Conservation (phyloP, 2,329 filamentous ascomycete species). For the Cladosporium austrohemisphaericum region DNA sequence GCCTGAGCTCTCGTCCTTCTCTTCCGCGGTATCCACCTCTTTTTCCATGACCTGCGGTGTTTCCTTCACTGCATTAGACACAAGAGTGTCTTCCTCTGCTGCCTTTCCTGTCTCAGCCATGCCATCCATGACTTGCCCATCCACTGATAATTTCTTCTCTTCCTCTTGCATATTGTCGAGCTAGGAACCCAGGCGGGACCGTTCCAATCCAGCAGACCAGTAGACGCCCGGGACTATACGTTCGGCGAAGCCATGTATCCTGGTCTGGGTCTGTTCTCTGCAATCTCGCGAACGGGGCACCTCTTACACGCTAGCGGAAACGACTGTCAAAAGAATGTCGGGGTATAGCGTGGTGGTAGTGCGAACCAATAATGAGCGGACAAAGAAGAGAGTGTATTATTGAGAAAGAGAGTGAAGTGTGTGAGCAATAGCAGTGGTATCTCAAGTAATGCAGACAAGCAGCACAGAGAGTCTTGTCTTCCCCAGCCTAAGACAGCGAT, state of each 20-base stretch:
- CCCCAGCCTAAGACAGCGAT: constrained; percentile 1
- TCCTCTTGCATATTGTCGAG: constrained; percentile 8
- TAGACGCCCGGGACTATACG: constrained; percentile 1
- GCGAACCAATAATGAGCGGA: not conserved
- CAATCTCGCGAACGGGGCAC: constrained; percentile 12
- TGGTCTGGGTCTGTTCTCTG: constrained; percentile 12
- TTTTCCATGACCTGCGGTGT: not conserved
- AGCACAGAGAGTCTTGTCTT: not conserved
- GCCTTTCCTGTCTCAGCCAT: not conserved
- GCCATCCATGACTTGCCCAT: constrained; percentile 3
- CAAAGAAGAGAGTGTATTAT: not conserved
- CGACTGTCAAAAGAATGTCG: constrained; percentile 8
- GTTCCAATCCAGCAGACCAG: constrained; percentile 10
- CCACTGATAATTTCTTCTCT: not conserved
- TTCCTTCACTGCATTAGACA: not conserved
- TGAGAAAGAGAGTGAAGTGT: not conserved
- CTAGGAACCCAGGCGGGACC: not conserved
- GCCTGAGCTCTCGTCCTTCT: not conserved
- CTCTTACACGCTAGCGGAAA: constrained; percentile 13
- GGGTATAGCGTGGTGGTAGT: constrained; percentile 1
- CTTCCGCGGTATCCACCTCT: not conserved
- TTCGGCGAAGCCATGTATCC: constrained; percentile 13
- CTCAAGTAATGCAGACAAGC: too few species aligned
- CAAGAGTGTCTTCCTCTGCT: not conserved
- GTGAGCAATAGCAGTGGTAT: not conserved